Evolutionary conservation across 176 grass and related monocot species (phyloP).

Genomic region (Bothriochloa decipiens): DNA sequence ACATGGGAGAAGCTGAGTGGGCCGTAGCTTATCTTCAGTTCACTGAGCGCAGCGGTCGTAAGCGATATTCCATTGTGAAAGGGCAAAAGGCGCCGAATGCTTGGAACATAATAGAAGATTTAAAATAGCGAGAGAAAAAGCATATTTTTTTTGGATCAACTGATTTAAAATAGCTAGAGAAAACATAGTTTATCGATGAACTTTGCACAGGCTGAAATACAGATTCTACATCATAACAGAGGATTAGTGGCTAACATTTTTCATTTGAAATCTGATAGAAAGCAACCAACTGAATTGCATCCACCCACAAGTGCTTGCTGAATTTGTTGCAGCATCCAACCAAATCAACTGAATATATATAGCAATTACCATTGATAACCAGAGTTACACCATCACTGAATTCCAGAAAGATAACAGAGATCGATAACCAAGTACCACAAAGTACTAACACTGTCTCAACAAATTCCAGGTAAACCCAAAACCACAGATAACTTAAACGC

Average conservation of each 20-base stretch:
- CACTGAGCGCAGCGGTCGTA: background rate
- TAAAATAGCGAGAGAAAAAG: too few relatives aligned
- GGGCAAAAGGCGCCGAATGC: too few relatives aligned
- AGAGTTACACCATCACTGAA: background rate
- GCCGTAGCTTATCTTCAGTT: background rate
- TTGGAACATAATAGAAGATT: too few relatives aligned
- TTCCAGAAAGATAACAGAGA: conserved; percentile 17
- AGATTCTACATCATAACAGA: too few relatives aligned
- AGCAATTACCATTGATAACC: background rate
- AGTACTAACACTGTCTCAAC: background rate
- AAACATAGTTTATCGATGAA: too few relatives aligned
- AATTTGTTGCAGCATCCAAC: background rate
- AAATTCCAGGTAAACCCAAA: conserved; percentile 23
- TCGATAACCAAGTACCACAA: conserved; percentile 12
- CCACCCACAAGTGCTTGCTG: background rate
- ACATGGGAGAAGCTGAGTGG: conserved; percentile 20
- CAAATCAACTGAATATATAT: conserved; percentile 16
- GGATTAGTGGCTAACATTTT: too few relatives aligned
- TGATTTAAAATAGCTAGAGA: too few relatives aligned
- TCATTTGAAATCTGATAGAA: background rate
- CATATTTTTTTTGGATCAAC: too few relatives aligned
- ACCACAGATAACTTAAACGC: conserved; percentile 29
- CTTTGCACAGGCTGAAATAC: too few relatives aligned
- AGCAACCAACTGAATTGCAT: background rate
- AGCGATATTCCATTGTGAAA: background rate